Conservation (phyloP, 179 eudicot species). For the Beta corolliflora region DNA sequence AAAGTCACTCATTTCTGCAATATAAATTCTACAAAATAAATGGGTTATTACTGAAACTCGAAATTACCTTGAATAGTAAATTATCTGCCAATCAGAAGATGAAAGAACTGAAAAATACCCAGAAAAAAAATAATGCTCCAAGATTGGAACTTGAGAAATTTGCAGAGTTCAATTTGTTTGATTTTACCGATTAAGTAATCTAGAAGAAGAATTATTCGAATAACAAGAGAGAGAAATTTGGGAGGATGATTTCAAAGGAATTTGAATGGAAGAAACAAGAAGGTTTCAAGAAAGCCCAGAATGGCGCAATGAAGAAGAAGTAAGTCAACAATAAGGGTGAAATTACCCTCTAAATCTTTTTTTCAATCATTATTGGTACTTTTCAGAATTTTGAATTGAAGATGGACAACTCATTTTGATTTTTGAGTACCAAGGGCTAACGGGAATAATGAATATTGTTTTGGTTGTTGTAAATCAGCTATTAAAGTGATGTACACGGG, state of each 20-base stretch:
- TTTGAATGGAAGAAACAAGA: neutral
- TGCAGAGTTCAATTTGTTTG: neutral
- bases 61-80: conserved; percentile 6
- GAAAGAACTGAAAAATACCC: neutral
- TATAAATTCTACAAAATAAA: neutral
- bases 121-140: neutral
- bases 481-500: too few relatives aligned
- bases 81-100: neutral
- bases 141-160: neutral
- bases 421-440: too few relatives aligned
- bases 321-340: neutral
- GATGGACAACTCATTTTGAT: neutral
- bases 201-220: neutral
- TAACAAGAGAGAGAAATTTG: neutral
- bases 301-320: neutral
- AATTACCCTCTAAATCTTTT: too few relatives aligned
- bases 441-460: too few relatives aligned
- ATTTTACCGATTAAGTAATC: neutral
- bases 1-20: neutral
- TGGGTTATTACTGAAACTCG: neutral
- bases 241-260: neutral
- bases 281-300: neutral
- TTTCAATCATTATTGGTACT: neutral
- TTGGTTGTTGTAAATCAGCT: too few relatives aligned
- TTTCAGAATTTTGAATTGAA: neutral